A percentile compares a stretch with the other conserved stretches of the same genome.
These are phyloP conservation scores for Colletotrichum australisinense DNA, from an alignment of 2,329 filamentous ascomycete genomes.

Conservation along the genomic window DNA sequence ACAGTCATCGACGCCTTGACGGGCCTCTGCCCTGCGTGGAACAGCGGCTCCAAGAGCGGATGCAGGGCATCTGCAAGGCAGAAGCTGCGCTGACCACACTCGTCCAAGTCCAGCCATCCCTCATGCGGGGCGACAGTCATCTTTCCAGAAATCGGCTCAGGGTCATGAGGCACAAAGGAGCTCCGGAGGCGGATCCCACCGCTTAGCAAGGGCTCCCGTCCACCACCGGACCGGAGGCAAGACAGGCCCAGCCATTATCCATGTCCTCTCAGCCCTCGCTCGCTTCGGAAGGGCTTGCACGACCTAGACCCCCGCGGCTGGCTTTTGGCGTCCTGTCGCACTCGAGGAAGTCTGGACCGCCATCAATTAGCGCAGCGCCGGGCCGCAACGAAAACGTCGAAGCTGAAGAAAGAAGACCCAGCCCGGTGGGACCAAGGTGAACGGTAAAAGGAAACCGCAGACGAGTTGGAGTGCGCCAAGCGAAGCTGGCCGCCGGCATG, in stretches of 20 bases:
- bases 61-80: constrained; percentile 1
- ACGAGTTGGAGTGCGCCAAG: background rate
- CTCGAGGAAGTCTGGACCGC: constrained; percentile 2
- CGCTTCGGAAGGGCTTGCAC: constrained; percentile 4
- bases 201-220: background rate
- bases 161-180: constrained; percentile 9
- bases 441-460: constrained; percentile 20
- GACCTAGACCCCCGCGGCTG: constrained; percentile 1
- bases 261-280: background rate
- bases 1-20: constrained; percentile 17
- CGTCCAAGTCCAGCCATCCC: background rate
- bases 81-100: background rate
- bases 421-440: background rate
- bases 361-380: constrained; percentile 4
- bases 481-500: background rate
- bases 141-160: background rate
- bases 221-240: constrained; percentile 7
- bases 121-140: background rate
- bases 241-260: background rate
- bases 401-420: constrained; percentile 14
- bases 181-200: constrained; percentile 13
- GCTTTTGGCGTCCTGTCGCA: background rate
- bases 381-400: constrained; percentile 28
- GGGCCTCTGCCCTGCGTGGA: background rate
- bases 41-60: background rate